Evolutionary conservation across 768 basidiomycete genomes (phyloP).

Genomic region (Agrocybe praecox): DNA sequence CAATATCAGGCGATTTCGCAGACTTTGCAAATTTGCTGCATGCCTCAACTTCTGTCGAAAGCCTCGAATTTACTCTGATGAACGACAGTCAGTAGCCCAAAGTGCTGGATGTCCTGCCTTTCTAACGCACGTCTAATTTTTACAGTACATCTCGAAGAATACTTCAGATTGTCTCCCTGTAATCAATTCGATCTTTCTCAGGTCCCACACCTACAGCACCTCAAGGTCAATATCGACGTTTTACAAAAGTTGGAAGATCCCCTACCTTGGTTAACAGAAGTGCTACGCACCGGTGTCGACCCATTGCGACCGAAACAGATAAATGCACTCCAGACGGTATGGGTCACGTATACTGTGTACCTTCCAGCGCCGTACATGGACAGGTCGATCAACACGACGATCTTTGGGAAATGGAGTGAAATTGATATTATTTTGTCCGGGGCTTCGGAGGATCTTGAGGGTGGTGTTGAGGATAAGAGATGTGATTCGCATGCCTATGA

Average conservation of each 20-base stretch:
- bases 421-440: conserved; percentile 26
- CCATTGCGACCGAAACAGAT: conserved; percentile 4
- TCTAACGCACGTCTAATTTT: not conserved
- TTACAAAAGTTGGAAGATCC: conserved; percentile 29
- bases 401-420: conserved; percentile 26
- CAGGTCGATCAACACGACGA: conserved; percentile 23
- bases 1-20: conserved; percentile 26
- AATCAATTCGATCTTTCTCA: conserved; percentile 25
- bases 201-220: conserved; percentile 20
- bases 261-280: conserved; percentile 26
- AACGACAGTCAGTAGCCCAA: conserved; percentile 19
- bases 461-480: not conserved
- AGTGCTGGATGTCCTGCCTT: not conserved
- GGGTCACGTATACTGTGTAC: conserved; percentile 26
- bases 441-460: not conserved
- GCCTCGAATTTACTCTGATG: conserved; percentile 27
- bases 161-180: conserved; percentile 16
- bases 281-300: conserved; percentile 23
- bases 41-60: conserved; percentile 19
- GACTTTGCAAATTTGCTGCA: conserved; percentile 26
- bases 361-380: conserved; percentile 34
- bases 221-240: conserved; percentile 27
- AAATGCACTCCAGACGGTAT: conserved; percentile 19
- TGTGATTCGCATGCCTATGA: conserved; percentile 16
- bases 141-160: conserved; percentile 21